phyloP scores from a whole-genome alignment of 1,284 basidiomycete species.

The Sutorius eximius region DNA sequence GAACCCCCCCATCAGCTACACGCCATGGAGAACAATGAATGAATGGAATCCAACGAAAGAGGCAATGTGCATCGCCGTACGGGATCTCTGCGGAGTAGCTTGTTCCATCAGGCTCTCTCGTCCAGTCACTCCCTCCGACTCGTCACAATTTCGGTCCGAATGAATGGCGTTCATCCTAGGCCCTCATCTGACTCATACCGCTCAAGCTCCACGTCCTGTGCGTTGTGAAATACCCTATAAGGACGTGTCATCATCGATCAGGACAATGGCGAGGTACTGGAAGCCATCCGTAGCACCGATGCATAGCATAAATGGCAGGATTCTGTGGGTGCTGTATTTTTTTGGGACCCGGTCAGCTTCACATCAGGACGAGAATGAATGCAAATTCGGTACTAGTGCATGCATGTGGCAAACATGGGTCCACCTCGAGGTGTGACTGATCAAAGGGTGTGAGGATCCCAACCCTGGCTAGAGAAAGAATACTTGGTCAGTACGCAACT shows the following conservation, averaged over 20 bases:
- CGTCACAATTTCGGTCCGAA: conserved; percentile 12
- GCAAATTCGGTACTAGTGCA: conserved; percentile 31
- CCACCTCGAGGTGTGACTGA: conserved; percentile 40
- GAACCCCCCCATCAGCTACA: conserved; percentile 25
- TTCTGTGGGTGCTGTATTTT: conserved; percentile 29
- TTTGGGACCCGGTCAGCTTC: conserved; percentile 18
- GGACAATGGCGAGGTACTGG: conserved; percentile 12
- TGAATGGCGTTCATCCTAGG: conserved; percentile 23
- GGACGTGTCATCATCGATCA: conserved; percentile 19
- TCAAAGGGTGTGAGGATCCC: conserved; percentile 31
- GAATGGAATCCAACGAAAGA: conserved; percentile 20
- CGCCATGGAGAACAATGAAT: conserved; percentile 27
- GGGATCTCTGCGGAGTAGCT: conserved; percentile 23
- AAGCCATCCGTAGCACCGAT: conserved; percentile 27
- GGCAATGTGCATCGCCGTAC: conserved; percentile 14
- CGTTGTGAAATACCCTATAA: conserved; percentile 24
- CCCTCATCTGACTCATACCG: conserved; percentile 15
- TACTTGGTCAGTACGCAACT: conserved; percentile 21
- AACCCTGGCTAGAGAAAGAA: conserved; percentile 18
- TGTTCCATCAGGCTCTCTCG: conserved; percentile 15
- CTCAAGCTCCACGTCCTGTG: conserved; percentile 36
- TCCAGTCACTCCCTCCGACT: conserved; percentile 13
- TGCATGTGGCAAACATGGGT: conserved; percentile 37
- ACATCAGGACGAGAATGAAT: conserved; percentile 32
- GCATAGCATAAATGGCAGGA: conserved; percentile 20